Evolutionary conservation across 2,329 filamentous ascomycete genomes (phyloP).

Genomic region (Lachnellula occidentalis): DNA sequence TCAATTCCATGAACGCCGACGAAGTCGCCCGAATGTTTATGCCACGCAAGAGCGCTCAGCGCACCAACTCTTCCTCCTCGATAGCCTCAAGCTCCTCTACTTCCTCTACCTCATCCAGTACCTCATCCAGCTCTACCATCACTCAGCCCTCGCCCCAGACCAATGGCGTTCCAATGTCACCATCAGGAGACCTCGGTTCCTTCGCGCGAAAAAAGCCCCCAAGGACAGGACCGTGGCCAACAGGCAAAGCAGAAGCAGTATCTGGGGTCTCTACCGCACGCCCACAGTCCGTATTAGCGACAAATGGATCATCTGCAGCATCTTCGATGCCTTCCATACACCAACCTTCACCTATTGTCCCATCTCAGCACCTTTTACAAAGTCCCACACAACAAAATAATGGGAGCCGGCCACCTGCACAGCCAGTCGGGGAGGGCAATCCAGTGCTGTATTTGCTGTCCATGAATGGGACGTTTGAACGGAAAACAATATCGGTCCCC

Average conservation of each 20-base stretch:
- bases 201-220: conserved; percentile 44
- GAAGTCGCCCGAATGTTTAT: conserved; percentile 84
- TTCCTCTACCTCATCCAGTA: too few species aligned
- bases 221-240: conserved; percentile 53
- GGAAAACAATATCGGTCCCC: conserved; percentile 91
- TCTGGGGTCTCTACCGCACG: conserved; percentile 56
- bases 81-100: conserved; percentile 60
- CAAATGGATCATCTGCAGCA: conserved; percentile 52
- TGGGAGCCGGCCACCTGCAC: conserved; percentile 41
- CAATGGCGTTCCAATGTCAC: conserved; percentile 46
- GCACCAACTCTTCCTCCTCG: conserved; percentile 88
- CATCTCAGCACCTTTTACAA: conserved; percentile 65
- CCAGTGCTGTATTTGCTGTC: conserved; percentile 83
- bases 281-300: conserved; percentile 55
- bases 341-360: conserved; percentile 51
- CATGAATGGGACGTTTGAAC: conserved; percentile 93
- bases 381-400: conserved; percentile 51
- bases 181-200: conserved; percentile 20
- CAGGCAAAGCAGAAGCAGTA: conserved; percentile 59
- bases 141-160: conserved; percentile 54
- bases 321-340: conserved; percentile 59
- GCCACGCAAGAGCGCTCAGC: conserved; percentile 79
- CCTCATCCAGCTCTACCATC: conserved; percentile 58
- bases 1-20: conserved; percentile 72
- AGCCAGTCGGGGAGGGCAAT: conserved; percentile 46